Percentiles rank a stretch among this genome's conserved stretches.
Conservation (phyloP, 2,329 filamentous ascomycete genomes). For the Colletotrichum karsti region DNA sequence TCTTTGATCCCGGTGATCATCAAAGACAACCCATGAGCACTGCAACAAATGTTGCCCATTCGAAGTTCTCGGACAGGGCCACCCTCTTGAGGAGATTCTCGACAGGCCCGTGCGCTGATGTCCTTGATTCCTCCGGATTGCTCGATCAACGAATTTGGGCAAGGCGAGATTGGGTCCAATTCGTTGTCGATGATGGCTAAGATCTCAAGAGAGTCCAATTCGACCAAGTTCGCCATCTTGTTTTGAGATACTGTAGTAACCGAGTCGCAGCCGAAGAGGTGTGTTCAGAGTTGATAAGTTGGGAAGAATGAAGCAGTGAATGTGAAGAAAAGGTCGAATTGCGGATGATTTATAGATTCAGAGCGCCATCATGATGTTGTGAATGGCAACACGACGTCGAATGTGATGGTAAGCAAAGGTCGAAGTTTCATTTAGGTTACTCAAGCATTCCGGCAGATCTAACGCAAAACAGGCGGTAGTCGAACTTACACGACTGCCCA, state of each 20-base stretch:
- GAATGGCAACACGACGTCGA: too few species aligned
- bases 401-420: too few species aligned
- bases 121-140: slow-evolving; percentile 51
- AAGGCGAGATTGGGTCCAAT: slow-evolving; percentile 59
- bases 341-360: too few species aligned
- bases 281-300: not conserved
- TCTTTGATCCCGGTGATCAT: slow-evolving; percentile 58
- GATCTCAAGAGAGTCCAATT: slow-evolving; percentile 50
- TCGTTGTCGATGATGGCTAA: slow-evolving; percentile 63
- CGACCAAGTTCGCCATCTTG: slow-evolving; percentile 11
- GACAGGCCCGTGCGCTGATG: slow-evolving; percentile 45
- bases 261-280: too few species aligned
- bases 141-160: slow-evolving; percentile 50
- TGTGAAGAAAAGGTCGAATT: not conserved
- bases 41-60: slow-evolving; percentile 60
- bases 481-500: too few species aligned
- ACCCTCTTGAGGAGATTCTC: slow-evolving; percentile 44
- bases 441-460: too few species aligned
- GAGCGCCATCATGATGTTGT: too few species aligned
- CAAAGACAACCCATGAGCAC: slow-evolving; percentile 62
- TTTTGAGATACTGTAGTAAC: too few species aligned
- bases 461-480: too few species aligned
- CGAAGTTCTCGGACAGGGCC: slow-evolving; percentile 52
- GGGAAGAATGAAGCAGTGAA: too few species aligned
- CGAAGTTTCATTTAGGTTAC: too few species aligned